Evolutionary conservation across 495 filamentous ascomycete genomes (phyloP).

Genomic region (Chaetomium cochliodes): DNA sequence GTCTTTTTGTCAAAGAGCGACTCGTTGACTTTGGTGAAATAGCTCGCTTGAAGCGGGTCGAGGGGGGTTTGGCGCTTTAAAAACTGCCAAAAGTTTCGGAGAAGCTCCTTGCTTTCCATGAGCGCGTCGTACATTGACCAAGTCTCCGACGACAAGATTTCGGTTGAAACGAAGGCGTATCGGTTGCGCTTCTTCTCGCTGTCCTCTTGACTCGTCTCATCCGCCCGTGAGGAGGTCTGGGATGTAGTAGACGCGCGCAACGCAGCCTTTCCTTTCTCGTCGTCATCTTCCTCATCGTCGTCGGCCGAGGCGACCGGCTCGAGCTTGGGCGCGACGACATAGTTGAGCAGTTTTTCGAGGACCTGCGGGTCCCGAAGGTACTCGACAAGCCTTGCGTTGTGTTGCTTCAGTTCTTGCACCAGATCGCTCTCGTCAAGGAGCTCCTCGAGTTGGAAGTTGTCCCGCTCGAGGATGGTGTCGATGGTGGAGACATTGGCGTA

Average conservation of each 20-base stretch:
- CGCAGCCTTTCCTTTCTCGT: constrained; percentile 51
- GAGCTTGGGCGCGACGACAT: constrained; percentile 77
- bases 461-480: constrained; percentile 93
- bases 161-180: constrained; percentile 87
- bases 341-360: constrained; percentile 82
- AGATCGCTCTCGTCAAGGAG: constrained; percentile 92
- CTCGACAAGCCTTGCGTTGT: constrained; percentile 97
- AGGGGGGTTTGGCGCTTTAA: constrained; percentile 74
- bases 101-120: constrained; percentile 72
- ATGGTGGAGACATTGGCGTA: constrained; percentile 96
- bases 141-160: constrained; percentile 91
- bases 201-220: constrained; percentile 56
- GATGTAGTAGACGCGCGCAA: constrained; percentile 49
- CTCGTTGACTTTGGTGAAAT: constrained; percentile 99
- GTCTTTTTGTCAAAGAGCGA: constrained; percentile 95
- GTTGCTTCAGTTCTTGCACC: constrained; percentile 95
- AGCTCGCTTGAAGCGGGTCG: constrained; percentile 89
- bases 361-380: constrained; percentile 86
- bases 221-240: constrained; percentile 42
- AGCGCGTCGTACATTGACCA: constrained; percentile 94
- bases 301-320: constrained; percentile 58
- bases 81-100: constrained; percentile 90
- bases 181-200: constrained; percentile 83
- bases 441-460: constrained; percentile 91
- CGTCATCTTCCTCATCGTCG: constrained; percentile 57